Percentiles rank a stretch among this genome's conserved stretches.
phyloP scores from a whole-genome alignment of 2,329 filamentous ascomycete genomes.

The Leptographium lundbergii region DNA sequence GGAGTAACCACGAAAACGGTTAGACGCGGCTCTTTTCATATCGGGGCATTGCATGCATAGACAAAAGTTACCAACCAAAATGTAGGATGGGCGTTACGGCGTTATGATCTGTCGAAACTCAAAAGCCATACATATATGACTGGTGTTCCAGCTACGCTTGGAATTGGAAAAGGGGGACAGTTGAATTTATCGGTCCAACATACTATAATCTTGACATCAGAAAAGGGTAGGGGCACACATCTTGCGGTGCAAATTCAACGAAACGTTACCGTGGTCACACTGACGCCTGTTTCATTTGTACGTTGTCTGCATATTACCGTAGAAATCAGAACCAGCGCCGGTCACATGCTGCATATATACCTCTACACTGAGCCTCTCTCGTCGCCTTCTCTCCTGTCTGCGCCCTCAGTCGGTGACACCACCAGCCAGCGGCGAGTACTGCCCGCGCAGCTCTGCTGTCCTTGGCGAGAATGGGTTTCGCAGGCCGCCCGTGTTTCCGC shows the following conservation, averaged over 20 bases:
- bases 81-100: not conserved
- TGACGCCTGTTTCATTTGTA: too few relatives aligned
- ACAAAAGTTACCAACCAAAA: not conserved
- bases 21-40: not conserved
- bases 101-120: not conserved
- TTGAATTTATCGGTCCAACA: too few relatives aligned
- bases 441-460: conserved; percentile 3
- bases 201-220: too few relatives aligned
- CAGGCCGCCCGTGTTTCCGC: not conserved
- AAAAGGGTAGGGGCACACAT: too few relatives aligned
- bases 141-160: too few relatives aligned
- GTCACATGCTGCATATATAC: not conserved
- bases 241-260: too few relatives aligned
- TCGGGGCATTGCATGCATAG: not conserved
- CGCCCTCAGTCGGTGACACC: not conserved
- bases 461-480: conserved; percentile 5
- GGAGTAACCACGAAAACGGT: conserved; percentile 22
- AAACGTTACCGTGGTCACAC: too few relatives aligned
- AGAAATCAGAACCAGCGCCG: not conserved
- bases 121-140: not conserved
- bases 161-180: too few relatives aligned
- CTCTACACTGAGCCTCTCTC: not conserved
- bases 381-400: not conserved
- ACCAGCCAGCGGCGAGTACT: conserved; percentile 8
- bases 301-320: too few relatives aligned